A percentile compares a stretch with the other conserved stretches of the same genome.
These are phyloP conservation scores for Hippophae gyantsensis DNA, from an alignment of 306 rosid genomes.

Conservation along the genomic window DNA sequence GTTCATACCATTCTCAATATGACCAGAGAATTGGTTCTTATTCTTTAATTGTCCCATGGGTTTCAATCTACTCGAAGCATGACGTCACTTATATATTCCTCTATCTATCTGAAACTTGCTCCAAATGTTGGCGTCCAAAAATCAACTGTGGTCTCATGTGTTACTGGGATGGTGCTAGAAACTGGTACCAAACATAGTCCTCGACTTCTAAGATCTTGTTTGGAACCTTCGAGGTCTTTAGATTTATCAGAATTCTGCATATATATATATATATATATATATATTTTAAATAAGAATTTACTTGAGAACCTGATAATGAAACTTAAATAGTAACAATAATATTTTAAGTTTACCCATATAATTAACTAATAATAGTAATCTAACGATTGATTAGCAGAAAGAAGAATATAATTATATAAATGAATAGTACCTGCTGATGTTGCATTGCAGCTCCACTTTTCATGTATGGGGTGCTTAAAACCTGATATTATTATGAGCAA, in stretches of 20 bases:
- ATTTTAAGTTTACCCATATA: background rate
- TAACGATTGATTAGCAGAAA: background rate
- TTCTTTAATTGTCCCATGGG: background rate
- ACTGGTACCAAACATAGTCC: slow-evolving; percentile 93
- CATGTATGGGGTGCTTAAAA: slow-evolving; percentile 84
- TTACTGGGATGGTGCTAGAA: slow-evolving; percentile 82
- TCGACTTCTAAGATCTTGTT: slow-evolving; percentile 85
- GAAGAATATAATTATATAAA: slow-evolving; percentile 2
- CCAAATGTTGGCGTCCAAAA: slow-evolving; percentile 96
- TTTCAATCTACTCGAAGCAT: background rate
- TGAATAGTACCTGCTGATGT: slow-evolving; percentile 55
- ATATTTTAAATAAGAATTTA: too few relatives aligned
- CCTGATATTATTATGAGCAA: slow-evolving; percentile 28
- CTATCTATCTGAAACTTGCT: slow-evolving; percentile 61
- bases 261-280: too few relatives aligned
- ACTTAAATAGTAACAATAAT: background rate
- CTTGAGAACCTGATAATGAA: too few relatives aligned
- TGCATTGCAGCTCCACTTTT: slow-evolving; percentile 78
- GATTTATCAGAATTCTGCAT: slow-evolving; percentile 59
- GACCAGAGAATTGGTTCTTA: slow-evolving; percentile 8
- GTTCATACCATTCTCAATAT: slow-evolving; percentile 63
- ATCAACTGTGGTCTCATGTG: slow-evolving; percentile 83
- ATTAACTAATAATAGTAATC: background rate
- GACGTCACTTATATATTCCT: slow-evolving; percentile 3
- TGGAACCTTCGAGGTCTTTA: slow-evolving; percentile 57